These are phyloP conservation scores for Ramalina intermedia DNA, from an alignment of 495 filamentous ascomycete genomes.

Conservation along the genomic window DNA sequence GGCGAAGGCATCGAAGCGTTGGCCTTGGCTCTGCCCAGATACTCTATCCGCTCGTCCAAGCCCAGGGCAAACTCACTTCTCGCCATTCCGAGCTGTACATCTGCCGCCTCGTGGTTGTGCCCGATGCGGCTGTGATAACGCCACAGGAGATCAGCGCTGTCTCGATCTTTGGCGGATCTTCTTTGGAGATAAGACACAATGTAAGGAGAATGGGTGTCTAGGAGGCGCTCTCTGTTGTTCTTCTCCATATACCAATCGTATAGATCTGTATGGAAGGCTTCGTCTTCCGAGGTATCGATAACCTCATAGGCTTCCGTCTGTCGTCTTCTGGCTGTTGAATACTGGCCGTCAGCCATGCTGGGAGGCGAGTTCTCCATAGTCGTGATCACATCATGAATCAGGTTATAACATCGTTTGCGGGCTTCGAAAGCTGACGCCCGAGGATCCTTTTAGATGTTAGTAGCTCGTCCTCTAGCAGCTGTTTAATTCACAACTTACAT, in stretches of 20 bases:
- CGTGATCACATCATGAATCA: conserved; percentile 64
- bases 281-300: conserved; percentile 71
- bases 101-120: conserved; percentile 69
- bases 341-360: conserved; percentile 61
- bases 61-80: conserved; percentile 61
- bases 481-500: conserved; percentile 24
- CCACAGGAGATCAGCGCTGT: conserved; percentile 85
- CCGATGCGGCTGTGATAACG: conserved; percentile 68
- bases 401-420: conserved; percentile 65
- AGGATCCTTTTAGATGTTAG: conserved; percentile 46
- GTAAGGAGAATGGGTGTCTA: conserved; percentile 67
- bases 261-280: conserved; percentile 83
- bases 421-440: conserved; percentile 50
- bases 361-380: conserved; percentile 62
- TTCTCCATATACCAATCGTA: conserved; percentile 93
- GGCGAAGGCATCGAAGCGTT: conserved; percentile 65
- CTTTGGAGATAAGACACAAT: conserved; percentile 77
- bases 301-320: conserved; percentile 75
- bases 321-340: conserved; percentile 57
- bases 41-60: conserved; percentile 70
- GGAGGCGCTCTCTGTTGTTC: conserved; percentile 67
- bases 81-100: conserved; percentile 71
- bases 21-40: conserved; percentile 73
- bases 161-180: conserved; percentile 48
- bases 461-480: conserved; percentile 16